Conservation (phyloP, 352 stramenopile genomes). For the Phytopythium chamaehyphon region DNA sequence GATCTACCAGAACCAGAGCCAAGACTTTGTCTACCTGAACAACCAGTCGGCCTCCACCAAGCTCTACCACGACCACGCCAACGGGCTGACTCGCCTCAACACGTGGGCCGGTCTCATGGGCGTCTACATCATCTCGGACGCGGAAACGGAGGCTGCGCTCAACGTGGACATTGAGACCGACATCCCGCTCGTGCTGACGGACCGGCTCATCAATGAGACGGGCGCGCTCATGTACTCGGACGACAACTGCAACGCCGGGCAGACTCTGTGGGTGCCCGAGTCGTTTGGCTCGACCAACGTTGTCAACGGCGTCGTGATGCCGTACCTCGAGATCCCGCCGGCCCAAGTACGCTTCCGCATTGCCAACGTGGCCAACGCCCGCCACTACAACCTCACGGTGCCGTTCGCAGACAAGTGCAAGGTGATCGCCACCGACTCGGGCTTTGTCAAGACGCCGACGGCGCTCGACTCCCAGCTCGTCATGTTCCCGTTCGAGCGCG, state of each 20-base stretch:
- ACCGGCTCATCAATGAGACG: constrained; percentile 45
- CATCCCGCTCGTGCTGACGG: constrained; percentile 49
- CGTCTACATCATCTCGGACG: constrained; percentile 57
- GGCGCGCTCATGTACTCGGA: constrained; percentile 65
- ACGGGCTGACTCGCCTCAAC: constrained; percentile 61
- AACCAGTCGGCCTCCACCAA: constrained; percentile 66
- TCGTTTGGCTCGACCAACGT: constrained; percentile 57
- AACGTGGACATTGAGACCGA: constrained; percentile 58
- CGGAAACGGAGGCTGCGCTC: constrained; percentile 32
- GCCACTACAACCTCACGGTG: constrained; percentile 73
- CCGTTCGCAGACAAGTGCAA: constrained; percentile 58
- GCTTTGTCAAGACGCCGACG: constrained; percentile 39
- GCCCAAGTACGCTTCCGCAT: constrained; percentile 61
- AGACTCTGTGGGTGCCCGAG: constrained; percentile 55
- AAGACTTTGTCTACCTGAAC: constrained; percentile 54
- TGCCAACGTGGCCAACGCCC: constrained; percentile 54
- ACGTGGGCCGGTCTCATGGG: constrained; percentile 58
- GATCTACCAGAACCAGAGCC: constrained; percentile 67
- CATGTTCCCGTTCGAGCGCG: constrained; percentile 44
- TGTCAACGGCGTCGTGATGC: constrained; percentile 71
- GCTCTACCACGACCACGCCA: constrained; percentile 72
- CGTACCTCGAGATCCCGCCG: constrained; percentile 51
- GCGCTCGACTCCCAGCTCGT: constrained; percentile 16
- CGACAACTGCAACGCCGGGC: constrained; percentile 39
- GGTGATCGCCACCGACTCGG: constrained; percentile 61